phyloP scores from a whole-genome alignment of 306 rosid species.

The Gillenia trifoliata region DNA sequence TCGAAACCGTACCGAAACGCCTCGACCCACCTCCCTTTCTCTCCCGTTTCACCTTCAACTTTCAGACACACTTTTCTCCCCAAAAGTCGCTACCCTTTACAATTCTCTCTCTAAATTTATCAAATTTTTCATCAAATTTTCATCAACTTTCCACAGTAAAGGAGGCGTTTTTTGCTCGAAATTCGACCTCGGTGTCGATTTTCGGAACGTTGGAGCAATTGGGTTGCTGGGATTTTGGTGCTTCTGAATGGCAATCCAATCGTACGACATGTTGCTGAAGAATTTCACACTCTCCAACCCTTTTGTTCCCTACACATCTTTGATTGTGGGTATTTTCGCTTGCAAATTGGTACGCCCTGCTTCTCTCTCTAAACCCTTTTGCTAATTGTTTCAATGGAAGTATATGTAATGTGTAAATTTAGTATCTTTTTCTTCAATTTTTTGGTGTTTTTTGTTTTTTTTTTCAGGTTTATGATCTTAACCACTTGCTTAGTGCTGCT shows the following conservation, averaged over 20 bases:
- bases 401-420: neutral
- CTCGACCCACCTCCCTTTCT: neutral
- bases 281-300: slow-evolving; percentile 59
- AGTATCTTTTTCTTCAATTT: slow-evolving; percentile 5
- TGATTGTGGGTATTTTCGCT: slow-evolving; percentile 63
- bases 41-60: neutral
- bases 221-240: slow-evolving; percentile 35
- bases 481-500: slow-evolving; percentile 55
- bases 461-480: slow-evolving; percentile 65
- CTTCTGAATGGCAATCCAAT: slow-evolving; percentile 61
- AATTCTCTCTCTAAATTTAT: neutral
- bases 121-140: neutral
- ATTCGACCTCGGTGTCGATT: neutral
- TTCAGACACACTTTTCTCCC: neutral
- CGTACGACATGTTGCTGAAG: slow-evolving; percentile 58
- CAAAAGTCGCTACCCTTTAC: neutral
- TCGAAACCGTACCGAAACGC: too few relatives aligned
- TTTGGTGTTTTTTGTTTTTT: neutral
- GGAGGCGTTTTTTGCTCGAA: neutral
- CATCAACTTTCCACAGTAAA: neutral
- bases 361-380: neutral
- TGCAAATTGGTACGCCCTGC: slow-evolving; percentile 67
- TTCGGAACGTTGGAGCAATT: neutral
- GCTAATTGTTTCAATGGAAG: neutral
- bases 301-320: slow-evolving; percentile 56